A percentile compares a stretch with the other conserved stretches of the same genome.
These are phyloP conservation scores for Ceratobasidium sp. DNA, from an alignment of 1,284 basidiomycete species.

Conservation along the genomic window DNA sequence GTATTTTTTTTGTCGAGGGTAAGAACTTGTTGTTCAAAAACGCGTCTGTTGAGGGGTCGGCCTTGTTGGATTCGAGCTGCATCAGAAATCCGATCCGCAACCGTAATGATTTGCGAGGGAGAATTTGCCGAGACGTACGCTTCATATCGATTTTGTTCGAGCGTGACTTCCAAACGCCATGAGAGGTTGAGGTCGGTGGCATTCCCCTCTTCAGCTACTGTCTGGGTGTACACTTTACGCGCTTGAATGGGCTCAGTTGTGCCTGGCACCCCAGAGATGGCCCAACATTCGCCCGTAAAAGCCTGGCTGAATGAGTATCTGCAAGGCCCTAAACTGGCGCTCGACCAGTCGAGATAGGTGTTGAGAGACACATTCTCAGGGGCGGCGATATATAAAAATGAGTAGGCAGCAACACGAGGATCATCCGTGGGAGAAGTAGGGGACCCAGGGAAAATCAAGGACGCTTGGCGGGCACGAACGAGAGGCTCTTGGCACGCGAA, in stretches of 20 bases:
- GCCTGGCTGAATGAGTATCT: conserved; percentile 60
- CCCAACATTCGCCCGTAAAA: conserved; percentile 49
- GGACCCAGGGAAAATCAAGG: background rate
- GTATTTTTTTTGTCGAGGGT: background rate
- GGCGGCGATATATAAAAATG: conserved; percentile 78
- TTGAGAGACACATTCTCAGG: conserved; percentile 59
- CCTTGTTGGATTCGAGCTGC: conserved; percentile 21
- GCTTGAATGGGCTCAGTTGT: conserved; percentile 23
- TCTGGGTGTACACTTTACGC: conserved; percentile 24
- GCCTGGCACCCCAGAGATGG: conserved; percentile 48
- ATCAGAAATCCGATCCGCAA: conserved; percentile 36
- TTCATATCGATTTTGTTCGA: conserved; percentile 35
- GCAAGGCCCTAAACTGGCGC: conserved; percentile 56
- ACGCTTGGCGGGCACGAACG: conserved; percentile 60
- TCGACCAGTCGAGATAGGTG: conserved; percentile 60
- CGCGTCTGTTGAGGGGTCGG: conserved; percentile 45
- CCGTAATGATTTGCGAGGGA: conserved; percentile 26
- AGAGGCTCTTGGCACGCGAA: conserved; percentile 49
- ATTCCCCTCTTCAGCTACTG: background rate
- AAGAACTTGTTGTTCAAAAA: background rate
- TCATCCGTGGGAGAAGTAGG: conserved; percentile 50
- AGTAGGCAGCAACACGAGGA: conserved; percentile 65
- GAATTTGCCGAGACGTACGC: conserved; percentile 32
- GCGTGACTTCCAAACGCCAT: conserved; percentile 23
- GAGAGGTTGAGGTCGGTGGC: conserved; percentile 44